These are phyloP conservation scores for Chlamydomonas sp. DNA, from an alignment of 139 green algal genomes.

Conservation along the genomic window DNA sequence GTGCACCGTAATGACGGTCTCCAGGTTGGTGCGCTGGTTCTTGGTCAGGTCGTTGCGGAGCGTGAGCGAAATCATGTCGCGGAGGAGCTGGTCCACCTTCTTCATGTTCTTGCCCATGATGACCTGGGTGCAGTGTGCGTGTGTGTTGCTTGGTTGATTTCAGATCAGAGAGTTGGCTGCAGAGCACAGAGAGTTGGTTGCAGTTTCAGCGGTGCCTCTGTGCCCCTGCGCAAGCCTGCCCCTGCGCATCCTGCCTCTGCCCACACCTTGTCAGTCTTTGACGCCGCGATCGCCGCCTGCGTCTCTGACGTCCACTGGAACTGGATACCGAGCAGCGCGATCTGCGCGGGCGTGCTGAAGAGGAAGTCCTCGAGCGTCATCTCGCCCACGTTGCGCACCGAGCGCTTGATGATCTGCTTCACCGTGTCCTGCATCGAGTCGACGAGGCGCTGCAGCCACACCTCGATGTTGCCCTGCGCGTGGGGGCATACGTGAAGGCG, in stretches of 20 bases:
- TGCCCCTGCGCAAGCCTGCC: no score
- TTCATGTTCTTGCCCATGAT: slow-evolving; percentile 81
- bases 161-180: no score
- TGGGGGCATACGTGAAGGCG: slow-evolving; percentile 48
- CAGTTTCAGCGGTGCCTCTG: no score
- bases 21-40: slow-evolving; percentile 85
- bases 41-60: slow-evolving; percentile 65
- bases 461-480: slow-evolving; percentile 90
- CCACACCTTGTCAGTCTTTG: no score
- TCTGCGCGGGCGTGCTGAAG: slow-evolving; percentile 77
- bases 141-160: no score
- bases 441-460: slow-evolving; percentile 90
- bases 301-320: slow-evolving; percentile 92
- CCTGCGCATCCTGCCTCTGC: no score
- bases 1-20: slow-evolving; percentile 96
- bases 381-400: slow-evolving; percentile 70
- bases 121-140: no score
- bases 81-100: slow-evolving; percentile 49
- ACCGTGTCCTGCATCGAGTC: slow-evolving; percentile 87
- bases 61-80: slow-evolving; percentile 67
- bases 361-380: slow-evolving; percentile 81
- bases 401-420: slow-evolving; percentile 72
- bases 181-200: no score
- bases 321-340: slow-evolving; percentile 87
- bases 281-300: slow-evolving; percentile 54